Conservation (phyloP, 148 eudicot genomes). For the Amaranthus palmeri region DNA sequence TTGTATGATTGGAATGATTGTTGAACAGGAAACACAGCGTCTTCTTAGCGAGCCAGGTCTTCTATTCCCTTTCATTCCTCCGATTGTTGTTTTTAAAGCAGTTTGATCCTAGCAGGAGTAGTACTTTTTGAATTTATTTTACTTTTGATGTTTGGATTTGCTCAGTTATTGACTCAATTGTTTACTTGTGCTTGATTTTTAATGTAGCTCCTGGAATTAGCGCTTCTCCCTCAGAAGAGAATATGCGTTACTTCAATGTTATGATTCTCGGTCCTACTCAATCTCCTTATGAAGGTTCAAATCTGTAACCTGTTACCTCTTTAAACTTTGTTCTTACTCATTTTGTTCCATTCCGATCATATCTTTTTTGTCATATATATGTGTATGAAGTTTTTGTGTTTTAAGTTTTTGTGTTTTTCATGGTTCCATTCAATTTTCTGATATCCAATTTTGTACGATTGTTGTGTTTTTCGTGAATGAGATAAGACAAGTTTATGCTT, state of each 20-base stretch:
- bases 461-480: background rate
- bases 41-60: constrained; percentile 92
- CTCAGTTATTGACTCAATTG: background rate
- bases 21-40: constrained; percentile 83
- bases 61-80: background rate
- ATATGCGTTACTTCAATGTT: constrained; percentile 91
- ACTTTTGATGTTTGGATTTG: background rate
- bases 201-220: constrained; percentile 91
- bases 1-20: background rate
- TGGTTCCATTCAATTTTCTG: background rate
- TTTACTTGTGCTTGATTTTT: constrained; percentile 6
- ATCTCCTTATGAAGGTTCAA: constrained; percentile 90
- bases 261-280: constrained; percentile 95
- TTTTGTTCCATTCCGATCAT: background rate
- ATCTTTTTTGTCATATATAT: background rate
- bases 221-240: constrained; percentile 94
- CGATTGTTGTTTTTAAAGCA: background rate
- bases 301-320: background rate
- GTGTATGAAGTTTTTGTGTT: background rate
- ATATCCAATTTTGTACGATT: background rate
- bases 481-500: too few relatives aligned
- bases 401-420: background rate
- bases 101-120: too few relatives aligned
- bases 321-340: background rate
- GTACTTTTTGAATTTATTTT: background rate